Conservation (phyloP, 768 basidiomycete species). For the Roridomyces roridus region DNA sequence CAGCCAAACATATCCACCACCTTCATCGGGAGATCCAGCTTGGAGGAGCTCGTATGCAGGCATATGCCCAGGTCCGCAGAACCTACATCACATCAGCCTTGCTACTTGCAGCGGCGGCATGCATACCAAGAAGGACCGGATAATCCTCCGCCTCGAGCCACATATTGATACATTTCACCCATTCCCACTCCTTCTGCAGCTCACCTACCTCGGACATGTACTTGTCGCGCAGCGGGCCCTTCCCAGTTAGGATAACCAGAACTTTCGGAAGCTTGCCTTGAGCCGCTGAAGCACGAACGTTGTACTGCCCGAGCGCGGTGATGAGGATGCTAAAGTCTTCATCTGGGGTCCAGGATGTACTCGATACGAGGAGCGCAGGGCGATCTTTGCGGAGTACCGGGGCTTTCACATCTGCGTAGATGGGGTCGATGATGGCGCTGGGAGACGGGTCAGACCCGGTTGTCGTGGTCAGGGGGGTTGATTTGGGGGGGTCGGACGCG, state of each 20-base stretch:
- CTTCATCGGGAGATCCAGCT: slow-evolving; percentile 96
- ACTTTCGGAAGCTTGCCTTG: slow-evolving; percentile 67
- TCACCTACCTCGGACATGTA: slow-evolving; percentile 76
- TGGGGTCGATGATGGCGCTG: slow-evolving; percentile 33
- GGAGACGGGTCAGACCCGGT: slow-evolving; percentile 30
- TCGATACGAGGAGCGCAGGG: slow-evolving; percentile 87
- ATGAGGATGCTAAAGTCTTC: slow-evolving; percentile 92
- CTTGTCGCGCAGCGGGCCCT: slow-evolving; percentile 74
- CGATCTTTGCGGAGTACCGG: slow-evolving; percentile 71
- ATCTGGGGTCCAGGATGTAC: slow-evolving; percentile 97
- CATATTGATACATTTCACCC: slow-evolving; percentile 78
- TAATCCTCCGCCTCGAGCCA: slow-evolving; percentile 95
- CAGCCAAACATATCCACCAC: slow-evolving; percentile 99
- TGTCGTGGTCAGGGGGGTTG: slow-evolving; percentile 66
- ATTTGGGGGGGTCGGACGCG: slow-evolving; percentile 54
- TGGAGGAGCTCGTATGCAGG: slow-evolving; percentile 90
- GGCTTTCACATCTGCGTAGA: slow-evolving; percentile 39
- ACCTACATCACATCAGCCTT: slow-evolving; percentile 47
- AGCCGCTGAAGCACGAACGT: slow-evolving; percentile 52
- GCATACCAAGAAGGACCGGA: slow-evolving; percentile 79
- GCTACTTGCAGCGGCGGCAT: not conserved
- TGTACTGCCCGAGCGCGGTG: slow-evolving; percentile 74
- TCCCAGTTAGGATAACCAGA: slow-evolving; percentile 88
- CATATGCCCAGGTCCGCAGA: slow-evolving; percentile 92
- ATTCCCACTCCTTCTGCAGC: slow-evolving; percentile 73